These are phyloP conservation scores for Echria macrotheca DNA, from an alignment of 495 filamentous ascomycete genomes.

Conservation along the genomic window DNA sequence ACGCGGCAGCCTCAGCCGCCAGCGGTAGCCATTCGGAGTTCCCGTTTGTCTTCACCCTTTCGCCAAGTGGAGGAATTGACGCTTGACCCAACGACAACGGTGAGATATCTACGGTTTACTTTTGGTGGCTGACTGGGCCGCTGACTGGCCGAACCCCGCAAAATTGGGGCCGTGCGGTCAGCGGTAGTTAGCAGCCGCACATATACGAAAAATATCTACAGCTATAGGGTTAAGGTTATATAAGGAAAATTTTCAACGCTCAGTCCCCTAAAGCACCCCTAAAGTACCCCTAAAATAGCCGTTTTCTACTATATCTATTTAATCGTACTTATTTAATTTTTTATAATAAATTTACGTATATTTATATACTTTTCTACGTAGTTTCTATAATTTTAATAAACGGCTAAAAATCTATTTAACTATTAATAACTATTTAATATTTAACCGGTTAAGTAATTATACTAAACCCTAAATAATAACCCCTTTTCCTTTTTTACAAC, in stretches of 20 bases:
- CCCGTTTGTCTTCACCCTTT: too few species aligned
- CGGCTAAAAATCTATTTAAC: too few species aligned
- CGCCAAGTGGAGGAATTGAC: too few species aligned
- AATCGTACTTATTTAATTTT: neutral
- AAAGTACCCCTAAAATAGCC: neutral
- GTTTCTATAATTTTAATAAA: too few species aligned
- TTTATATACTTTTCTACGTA: too few species aligned
- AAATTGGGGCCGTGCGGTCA: constrained; percentile 4
- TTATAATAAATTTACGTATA: neutral
- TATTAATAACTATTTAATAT: too few species aligned
- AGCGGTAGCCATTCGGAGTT: too few species aligned
- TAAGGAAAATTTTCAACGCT: neutral
- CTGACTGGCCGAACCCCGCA: neutral
- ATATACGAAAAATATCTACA: constrained; percentile 1
- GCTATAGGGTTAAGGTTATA: neutral
- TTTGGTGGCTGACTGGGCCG: constrained; percentile 7
- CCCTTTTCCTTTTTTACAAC: too few species aligned
- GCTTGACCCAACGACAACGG: neutral
- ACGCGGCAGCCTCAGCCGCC: too few species aligned
- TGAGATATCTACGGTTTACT: neutral
- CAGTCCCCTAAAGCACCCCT: neutral
- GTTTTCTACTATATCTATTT: neutral
- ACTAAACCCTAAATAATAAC: too few species aligned
- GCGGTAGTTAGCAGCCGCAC: neutral
- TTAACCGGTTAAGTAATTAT: too few species aligned